These are phyloP conservation scores for Telfairia occidentalis DNA, from an alignment of 331 rosid species.

Conservation along the genomic window DNA sequence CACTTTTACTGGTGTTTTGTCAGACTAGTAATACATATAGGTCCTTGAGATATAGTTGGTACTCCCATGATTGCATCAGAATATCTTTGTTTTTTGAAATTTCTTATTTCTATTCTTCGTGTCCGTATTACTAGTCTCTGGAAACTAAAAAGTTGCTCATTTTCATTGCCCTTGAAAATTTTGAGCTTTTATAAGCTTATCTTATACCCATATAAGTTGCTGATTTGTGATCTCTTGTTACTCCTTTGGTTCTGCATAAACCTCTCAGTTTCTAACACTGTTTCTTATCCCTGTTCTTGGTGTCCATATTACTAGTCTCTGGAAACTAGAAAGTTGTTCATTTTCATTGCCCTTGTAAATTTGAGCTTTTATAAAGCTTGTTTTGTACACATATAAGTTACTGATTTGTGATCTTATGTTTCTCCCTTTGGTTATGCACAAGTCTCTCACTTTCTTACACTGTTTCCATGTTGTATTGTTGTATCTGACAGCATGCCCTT, in stretches of 20 bases:
- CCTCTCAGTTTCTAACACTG: constrained; percentile 25
- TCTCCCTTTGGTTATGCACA: neutral
- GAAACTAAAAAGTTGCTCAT: neutral
- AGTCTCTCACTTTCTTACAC: constrained; percentile 23
- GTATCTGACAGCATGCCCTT: constrained; percentile 70
- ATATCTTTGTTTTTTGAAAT: neutral
- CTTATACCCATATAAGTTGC: neutral
- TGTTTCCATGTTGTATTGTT: constrained; percentile 15
- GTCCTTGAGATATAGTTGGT: too few species aligned
- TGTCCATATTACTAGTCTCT: neutral
- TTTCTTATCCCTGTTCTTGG: too few species aligned
- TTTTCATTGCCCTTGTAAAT: neutral
- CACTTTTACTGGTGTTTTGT: neutral
- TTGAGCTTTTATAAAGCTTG: neutral
- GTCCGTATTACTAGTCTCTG: too few species aligned
- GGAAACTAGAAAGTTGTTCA: neutral
- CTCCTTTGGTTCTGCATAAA: neutral
- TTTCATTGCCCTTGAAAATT: neutral
- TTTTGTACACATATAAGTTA: neutral
- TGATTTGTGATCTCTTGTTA: neutral
- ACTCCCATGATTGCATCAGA: too few species aligned
- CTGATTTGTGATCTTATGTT: neutral
- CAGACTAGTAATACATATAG: neutral
- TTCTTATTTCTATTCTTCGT: too few species aligned
- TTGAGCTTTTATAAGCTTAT: neutral